Conservation (phyloP, 257 asterid genomes). For the Jacaranda copaia region DNA sequence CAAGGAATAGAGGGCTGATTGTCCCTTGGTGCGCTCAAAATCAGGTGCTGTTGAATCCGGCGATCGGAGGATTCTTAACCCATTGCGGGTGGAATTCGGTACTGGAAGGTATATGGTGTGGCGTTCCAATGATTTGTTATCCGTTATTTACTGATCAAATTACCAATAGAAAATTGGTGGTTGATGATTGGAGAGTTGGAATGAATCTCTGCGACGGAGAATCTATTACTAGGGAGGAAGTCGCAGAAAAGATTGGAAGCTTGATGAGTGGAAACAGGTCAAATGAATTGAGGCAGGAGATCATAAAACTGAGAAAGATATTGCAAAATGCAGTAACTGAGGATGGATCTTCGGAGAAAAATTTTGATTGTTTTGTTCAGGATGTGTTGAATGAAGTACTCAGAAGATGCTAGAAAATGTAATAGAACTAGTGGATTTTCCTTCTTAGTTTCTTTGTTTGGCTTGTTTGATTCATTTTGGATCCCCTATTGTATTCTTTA, state of each 20-base stretch:
- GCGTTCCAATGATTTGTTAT: constrained; percentile 66
- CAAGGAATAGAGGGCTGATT: constrained; percentile 50
- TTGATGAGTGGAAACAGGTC: constrained; percentile 54
- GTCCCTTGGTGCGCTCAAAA: constrained; percentile 76
- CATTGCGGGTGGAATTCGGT: constrained; percentile 89
- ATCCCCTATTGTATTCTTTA: too few species aligned
- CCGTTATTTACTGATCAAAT: constrained; percentile 68
- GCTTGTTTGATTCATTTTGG: too few species aligned
- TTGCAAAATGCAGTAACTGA: constrained; percentile 45
- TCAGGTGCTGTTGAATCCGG: constrained; percentile 52
- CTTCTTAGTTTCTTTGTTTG: too few species aligned
- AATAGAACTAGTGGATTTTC: not conserved
- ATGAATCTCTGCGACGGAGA: constrained; percentile 55
- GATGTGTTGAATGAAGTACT: constrained; percentile 47
- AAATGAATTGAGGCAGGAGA: constrained; percentile 43
- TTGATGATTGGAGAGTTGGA: constrained; percentile 77
- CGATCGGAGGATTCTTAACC: constrained; percentile 69
- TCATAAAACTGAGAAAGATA: constrained; percentile 40
- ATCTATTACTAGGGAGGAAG: constrained; percentile 48
- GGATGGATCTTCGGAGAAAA: constrained; percentile 64
- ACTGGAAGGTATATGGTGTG: constrained; percentile 65
- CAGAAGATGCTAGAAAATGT: constrained; percentile 8
- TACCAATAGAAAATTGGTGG: constrained; percentile 73
- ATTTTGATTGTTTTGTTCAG: constrained; percentile 53
- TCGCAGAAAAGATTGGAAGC: constrained; percentile 46